Evolutionary conservation across 208 protist species (phyloP).

Genomic region (Vickermania ingenoplastis): DNA sequence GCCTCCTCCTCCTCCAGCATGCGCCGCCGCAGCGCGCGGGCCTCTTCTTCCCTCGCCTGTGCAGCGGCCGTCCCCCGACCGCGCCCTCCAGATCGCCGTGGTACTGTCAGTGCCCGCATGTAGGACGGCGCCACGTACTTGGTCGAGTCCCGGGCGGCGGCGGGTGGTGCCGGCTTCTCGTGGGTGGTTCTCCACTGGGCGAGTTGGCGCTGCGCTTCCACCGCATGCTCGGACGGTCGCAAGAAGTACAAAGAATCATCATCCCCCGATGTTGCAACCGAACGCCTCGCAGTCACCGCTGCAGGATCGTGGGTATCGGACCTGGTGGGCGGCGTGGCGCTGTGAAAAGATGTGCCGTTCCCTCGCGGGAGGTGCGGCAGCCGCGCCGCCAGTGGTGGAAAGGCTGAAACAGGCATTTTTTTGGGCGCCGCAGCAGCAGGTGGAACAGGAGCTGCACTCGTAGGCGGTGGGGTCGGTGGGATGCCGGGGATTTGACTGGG

Average conservation of each 20-base stretch:
- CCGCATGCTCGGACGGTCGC: slow-evolving; percentile 23
- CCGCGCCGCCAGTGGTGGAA: too few species aligned
- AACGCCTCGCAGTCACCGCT: background rate
- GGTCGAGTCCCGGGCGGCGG: background rate
- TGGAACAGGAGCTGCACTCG: background rate
- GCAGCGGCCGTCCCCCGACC: background rate
- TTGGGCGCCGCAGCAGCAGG: too few species aligned
- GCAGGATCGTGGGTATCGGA: background rate
- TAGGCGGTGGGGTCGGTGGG: background rate
- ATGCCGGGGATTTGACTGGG: background rate
- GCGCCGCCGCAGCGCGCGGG: background rate
- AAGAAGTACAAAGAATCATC: slow-evolving; percentile 55
- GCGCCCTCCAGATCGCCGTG: background rate
- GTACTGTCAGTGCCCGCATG: background rate
- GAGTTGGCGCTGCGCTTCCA: slow-evolving; percentile 1
- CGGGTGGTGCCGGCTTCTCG: background rate
- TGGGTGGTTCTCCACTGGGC: background rate
- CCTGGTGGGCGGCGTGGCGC: background rate
- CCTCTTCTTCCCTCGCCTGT: background rate
- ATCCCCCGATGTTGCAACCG: too few species aligned
- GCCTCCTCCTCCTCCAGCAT: slow-evolving; percentile 1
- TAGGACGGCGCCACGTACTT: background rate
- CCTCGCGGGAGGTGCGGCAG: background rate
- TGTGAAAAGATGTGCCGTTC: background rate
- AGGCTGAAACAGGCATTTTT: too few species aligned